Evolutionary conservation across 83 land plant species (phyloP), one percentile per base, ranked within the genome.

Genomic region (Diphasiastrum complanatum): DNA sequence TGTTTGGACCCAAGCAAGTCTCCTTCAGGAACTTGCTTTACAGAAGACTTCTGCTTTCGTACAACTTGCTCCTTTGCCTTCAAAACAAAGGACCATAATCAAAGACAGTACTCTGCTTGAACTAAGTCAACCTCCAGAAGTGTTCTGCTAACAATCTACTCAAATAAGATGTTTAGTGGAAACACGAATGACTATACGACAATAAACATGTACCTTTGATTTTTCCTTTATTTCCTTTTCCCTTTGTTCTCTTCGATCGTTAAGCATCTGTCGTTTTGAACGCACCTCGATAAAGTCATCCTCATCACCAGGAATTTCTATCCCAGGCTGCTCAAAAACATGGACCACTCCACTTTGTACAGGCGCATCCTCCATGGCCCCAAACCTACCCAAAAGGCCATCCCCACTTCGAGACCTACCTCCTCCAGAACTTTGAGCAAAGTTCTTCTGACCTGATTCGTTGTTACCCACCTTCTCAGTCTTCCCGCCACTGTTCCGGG

Each of bases 271-370:
- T 35, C 89, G 79, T 60, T 89, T 92, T 25, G 96, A 88, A 50
- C 83, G 72, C 16, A 92, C 91, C 69, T 92, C 86, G 55, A 85
- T 88, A 70, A 92, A 92, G 65, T 83, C 96, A 83, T 92, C 91
- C 48, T 81, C 89, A 65, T 91, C 92, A 69, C 80, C 81, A 48
- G 79, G 85, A 19, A 71, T 65, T 63, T 87, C 90, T 40, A 76
- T 79, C 18, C 90, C 95, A 64, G 84, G 76, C 60, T 91, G 89
- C 61, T 76, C 74, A 72, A 75, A 85, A 35, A 82, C 81, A 38
- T 77, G 79, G 20, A 86, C 84, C 57, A 80, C 57, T 8, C 89
- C 97, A 65, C 79, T 79, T 34, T 79, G 81, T 49, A 81, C 60
- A 54, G 85, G 69, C 60, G 78, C 80, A 70, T 87, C 86, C 24